phyloP scores from a whole-genome alignment of 768 basidiomycete genomes.

The Tricholoma terreum region DNA sequence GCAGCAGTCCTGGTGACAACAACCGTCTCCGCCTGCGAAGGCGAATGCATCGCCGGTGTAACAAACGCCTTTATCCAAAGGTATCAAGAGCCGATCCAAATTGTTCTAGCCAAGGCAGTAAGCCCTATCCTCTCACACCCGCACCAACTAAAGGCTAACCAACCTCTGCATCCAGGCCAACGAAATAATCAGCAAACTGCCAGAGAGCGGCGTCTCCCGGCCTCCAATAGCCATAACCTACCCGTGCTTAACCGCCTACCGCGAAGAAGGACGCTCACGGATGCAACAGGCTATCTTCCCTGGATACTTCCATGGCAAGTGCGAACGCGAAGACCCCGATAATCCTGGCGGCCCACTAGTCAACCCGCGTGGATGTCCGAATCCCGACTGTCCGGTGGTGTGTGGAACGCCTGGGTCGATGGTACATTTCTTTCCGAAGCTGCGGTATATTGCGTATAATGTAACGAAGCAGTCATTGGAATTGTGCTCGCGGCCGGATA shows the following conservation, averaged over 20 bases:
- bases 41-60: slow-evolving; percentile 60
- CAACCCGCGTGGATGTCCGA: slow-evolving; percentile 70
- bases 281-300: slow-evolving; percentile 57
- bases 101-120: slow-evolving; percentile 42
- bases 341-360: slow-evolving; percentile 19
- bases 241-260: slow-evolving; percentile 48
- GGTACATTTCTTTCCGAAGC: slow-evolving; percentile 58
- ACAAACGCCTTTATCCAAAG: slow-evolving; percentile 53
- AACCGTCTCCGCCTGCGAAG: slow-evolving; percentile 60
- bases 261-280: slow-evolving; percentile 35
- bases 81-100: slow-evolving; percentile 42
- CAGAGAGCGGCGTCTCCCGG: slow-evolving; percentile 5
- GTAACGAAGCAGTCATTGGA: slow-evolving; percentile 34
- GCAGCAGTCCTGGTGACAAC: slow-evolving; percentile 20
- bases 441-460: slow-evolving; percentile 49
- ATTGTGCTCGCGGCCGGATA: slow-evolving; percentile 34
- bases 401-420: slow-evolving; percentile 83
- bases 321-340: slow-evolving; percentile 43
- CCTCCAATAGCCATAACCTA: slow-evolving; percentile 33
- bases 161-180: slow-evolving; percentile 6
- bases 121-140: slow-evolving; percentile 11
- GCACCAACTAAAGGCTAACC: slow-evolving; percentile 2
- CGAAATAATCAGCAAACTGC: slow-evolving; percentile 8
- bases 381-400: slow-evolving; percentile 74
- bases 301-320: slow-evolving; percentile 75